phyloP scores from a whole-genome alignment of 257 asterid genomes.

The Solanum bulbocastanum region DNA sequence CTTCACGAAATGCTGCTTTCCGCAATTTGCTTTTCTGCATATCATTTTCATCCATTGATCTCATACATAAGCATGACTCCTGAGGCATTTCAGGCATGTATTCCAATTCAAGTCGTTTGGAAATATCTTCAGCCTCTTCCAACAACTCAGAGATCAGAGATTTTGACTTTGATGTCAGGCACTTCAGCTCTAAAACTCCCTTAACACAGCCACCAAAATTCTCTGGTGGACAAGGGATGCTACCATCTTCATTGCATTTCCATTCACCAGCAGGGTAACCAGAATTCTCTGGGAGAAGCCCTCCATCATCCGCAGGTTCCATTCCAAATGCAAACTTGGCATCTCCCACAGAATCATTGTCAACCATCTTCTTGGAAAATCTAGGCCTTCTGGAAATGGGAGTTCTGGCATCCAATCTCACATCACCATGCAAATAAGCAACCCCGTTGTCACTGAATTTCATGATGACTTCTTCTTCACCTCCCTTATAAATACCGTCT shows the following conservation, averaged over 20 bases:
- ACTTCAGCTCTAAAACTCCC: constrained; percentile 24
- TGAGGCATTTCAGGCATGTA: not conserved
- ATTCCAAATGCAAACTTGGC: not conserved
- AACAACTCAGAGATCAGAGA: not conserved
- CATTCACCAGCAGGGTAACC: constrained; percentile 1
- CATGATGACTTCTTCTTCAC: constrained; percentile 18
- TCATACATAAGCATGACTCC: not conserved
- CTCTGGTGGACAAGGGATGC: constrained; percentile 35
- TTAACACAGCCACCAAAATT: constrained; percentile 36
- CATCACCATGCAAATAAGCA: constrained; percentile 39
- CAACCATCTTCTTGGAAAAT: not conserved
- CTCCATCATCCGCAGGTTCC: not conserved
- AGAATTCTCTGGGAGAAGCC: not conserved
- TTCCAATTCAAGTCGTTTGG: not conserved
- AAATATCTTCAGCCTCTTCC: not conserved
- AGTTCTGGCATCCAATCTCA: not conserved
- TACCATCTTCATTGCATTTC: constrained; percentile 28
- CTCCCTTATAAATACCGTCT: constrained; percentile 38
- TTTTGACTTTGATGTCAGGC: constrained; percentile 7
- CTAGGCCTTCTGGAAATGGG: not conserved
- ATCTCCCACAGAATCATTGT: not conserved
- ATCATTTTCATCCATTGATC: not conserved
- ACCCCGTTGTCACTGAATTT: constrained; percentile 11
- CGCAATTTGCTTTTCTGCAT: not conserved
- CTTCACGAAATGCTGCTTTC: not conserved